Evolutionary conservation across 1,284 basidiomycete species (phyloP), one percentile per base, ranked within the genome.

Genomic region (Ceratobasidium sp.): DNA sequence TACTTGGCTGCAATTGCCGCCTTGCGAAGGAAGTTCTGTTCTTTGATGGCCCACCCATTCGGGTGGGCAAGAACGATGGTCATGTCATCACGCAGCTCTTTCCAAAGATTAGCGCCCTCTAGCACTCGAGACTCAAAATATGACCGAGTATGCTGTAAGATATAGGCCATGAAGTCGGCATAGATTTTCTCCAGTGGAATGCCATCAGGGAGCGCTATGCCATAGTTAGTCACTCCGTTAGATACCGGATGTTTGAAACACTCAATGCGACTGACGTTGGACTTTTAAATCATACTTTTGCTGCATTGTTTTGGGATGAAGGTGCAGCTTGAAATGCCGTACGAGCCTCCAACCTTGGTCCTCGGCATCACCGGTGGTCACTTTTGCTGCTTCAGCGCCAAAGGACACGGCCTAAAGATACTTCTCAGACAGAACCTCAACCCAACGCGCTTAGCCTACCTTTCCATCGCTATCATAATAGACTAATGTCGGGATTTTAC

Each of bases 401-500:
- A 71, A 79, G 23, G 69, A 61, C 7, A 71, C 61, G 26, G 79
- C 58, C 77, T 78, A 76, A 7, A 28, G 40, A 6, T 39, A n/a
- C 42, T 26, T 18, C 39, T 63, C 40, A 39, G 58, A 53, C 20
- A 28, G 10, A 26, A 58, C 1, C 18, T 33, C 23, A 55, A 28
- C n/a, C 26, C 5, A 26, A 26, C 13, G 23, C 39, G 39, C 15
- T 4, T n/a, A 20, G 26, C 23, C 26, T 61, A 78, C 77, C 40
- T 72, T 58, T 46, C 60, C 69, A 20, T 40, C 26, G 15, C 33
- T 42, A 44, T 79, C 70, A 67, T 79, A 79, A 15, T 55, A 77
- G 44, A 79, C 69, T 0, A 78, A n/a, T 5, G 60, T 79, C 10
- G 79, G 79, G 46, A 79, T 72, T 49, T 79, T 79, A 26, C 42